Evolutionary conservation across 2,329 filamentous ascomycete genomes (phyloP), one percentile per base, ranked within the genome.

Genomic region (Pochonia chlamydosporia): DNA sequence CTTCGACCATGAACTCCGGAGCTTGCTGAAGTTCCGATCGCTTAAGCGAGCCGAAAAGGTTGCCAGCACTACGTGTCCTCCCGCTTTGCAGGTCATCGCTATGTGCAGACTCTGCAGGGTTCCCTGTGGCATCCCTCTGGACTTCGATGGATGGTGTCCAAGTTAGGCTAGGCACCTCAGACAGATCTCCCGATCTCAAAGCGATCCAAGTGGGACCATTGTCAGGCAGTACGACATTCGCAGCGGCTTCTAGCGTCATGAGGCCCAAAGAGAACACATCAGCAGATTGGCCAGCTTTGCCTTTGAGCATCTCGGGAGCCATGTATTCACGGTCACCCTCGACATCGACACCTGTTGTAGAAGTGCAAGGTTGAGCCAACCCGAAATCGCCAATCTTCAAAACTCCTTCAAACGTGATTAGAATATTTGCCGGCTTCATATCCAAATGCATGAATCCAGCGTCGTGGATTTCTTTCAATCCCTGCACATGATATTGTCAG

Each of bases 321-420:
- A 99, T 92, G 63, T 99, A 99, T 63, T 96, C 89, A 43, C 93
- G 87, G 63, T 99, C 93, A 26, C 93, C 93, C 70, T 99, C 93
- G 36, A 88, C 86, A 55, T 96, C 90, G 51, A 93, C 85, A 47
- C 84, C 81, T 46, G 81, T 75, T 40, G 83, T 78, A 14, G 85
- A 87, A 13, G 90, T 88, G 82, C 87, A 92, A 10, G 74, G 66
- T 35, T 87, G 83, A 23, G 93, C 91, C 70, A 93, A 75, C 35
- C 88, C 88, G 63, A 95, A 93, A 64, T 95, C 88, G 23, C 82
- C 88, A 63, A 95, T 92, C 68, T 93, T 93, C 48, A 95, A 74
- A 10, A 82, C 79, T 20, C 88, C 89, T 61, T 91, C 85, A 63
- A 87, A 90, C 35, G 84, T 85, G 55, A 95, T 85, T 57, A 95